Conservation (phyloP, 1,284 basidiomycete genomes). For the Vanrija humicola region DNA sequence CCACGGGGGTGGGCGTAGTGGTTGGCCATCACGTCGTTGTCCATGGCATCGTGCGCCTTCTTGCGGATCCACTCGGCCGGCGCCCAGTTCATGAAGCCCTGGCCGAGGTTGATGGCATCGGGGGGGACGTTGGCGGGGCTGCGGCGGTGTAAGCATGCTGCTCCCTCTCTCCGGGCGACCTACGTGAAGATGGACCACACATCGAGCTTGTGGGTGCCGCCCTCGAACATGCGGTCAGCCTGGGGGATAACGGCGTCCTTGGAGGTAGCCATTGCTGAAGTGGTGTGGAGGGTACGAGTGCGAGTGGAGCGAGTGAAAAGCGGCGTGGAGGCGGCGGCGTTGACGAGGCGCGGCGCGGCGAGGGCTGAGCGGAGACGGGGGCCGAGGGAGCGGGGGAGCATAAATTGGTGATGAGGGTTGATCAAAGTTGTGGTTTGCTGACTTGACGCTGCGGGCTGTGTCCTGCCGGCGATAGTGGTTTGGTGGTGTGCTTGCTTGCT, state of each 20-base stretch:
- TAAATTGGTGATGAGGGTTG: neutral
- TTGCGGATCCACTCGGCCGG: conserved; percentile 79
- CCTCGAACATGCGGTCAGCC: conserved; percentile 44
- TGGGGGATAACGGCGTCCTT: conserved; percentile 32
- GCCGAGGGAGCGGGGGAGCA: conserved; percentile 1
- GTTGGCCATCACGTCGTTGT: conserved; percentile 62
- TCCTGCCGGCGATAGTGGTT: no score
- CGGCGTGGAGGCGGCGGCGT: neutral
- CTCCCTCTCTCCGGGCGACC: conserved; percentile 25
- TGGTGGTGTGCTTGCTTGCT: no score
- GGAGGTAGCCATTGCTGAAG: conserved; percentile 27
- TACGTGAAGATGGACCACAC: conserved; percentile 93
- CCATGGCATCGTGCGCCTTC: conserved; percentile 69
- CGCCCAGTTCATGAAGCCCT: conserved; percentile 82
- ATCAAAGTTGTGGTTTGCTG: neutral
- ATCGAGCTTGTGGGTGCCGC: conserved; percentile 57
- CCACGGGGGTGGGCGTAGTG: conserved; percentile 92
- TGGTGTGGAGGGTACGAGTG: conserved; percentile 5
- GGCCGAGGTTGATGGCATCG: conserved; percentile 86
- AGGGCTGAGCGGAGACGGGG: neutral
- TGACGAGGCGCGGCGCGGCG: neutral
- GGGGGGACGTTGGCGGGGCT: conserved; percentile 78
- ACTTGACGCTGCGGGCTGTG: no score
- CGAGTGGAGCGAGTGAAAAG: neutral
- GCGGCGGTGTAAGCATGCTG: conserved; percentile 9